These are phyloP conservation scores for Haplosporangium sp. DNA, from an alignment of 371 early-diverging fungal species.

Conservation along the genomic window DNA sequence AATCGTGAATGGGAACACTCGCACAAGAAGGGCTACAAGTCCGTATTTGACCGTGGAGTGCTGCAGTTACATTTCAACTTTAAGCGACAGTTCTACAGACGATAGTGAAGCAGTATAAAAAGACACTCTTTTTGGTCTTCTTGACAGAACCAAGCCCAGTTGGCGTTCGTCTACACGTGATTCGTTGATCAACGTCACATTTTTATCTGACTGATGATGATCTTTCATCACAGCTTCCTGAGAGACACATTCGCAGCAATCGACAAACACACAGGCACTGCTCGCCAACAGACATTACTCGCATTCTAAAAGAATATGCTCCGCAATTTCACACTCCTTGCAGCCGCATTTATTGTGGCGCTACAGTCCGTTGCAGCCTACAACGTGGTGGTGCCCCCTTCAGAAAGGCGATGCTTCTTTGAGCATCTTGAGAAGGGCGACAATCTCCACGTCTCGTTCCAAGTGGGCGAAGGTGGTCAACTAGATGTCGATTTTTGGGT, in stretches of 20 bases:
- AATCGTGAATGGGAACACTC: constrained; percentile 96
- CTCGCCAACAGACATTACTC: background rate
- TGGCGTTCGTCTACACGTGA: no score
- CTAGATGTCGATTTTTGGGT: constrained; percentile 82
- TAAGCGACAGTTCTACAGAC: constrained; percentile 85
- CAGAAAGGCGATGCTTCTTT: constrained; percentile 70
- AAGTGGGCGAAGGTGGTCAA: constrained; percentile 79
- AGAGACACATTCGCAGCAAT: no score
- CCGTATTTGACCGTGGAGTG: constrained; percentile 91
- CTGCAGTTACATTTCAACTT: constrained; percentile 95
- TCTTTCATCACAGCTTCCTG: no score
- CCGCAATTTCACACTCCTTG: constrained; percentile 27
- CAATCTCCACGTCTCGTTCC: constrained; percentile 71
- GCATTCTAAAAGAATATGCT: constrained; percentile 30
- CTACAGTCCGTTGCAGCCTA: constrained; percentile 50
- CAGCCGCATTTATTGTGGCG: constrained; percentile 33
- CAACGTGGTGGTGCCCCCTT: constrained; percentile 61
- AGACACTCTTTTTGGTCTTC: no score
- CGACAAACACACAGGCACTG: background rate
- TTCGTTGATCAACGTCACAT: no score
- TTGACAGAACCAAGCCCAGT: no score
- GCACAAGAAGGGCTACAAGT: constrained; percentile 92
- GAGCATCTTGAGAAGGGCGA: constrained; percentile 70
- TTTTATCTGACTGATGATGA: no score
- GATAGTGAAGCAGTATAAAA: constrained; percentile 65